Evolutionary conservation across 768 basidiomycete species (phyloP).

Genomic region (Phaffia australis): DNA sequence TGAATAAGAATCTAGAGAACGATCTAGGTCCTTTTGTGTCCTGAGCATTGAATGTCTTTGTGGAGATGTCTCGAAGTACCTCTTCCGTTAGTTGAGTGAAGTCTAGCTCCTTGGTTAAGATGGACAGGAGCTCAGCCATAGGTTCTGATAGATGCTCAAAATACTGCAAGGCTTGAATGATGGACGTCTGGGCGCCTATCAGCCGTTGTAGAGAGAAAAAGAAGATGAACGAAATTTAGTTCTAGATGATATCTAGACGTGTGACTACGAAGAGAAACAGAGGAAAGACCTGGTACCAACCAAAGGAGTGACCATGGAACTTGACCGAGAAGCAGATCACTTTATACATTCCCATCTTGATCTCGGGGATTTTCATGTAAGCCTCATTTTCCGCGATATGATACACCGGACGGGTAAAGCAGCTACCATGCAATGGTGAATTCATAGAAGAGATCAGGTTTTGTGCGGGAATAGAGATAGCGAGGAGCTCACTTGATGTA

Average conservation of each 20-base stretch:
- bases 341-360: slow-evolving; percentile 68
- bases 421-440: slow-evolving; percentile 44
- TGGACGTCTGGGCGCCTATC: slow-evolving; percentile 60
- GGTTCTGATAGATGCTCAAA: slow-evolving; percentile 88
- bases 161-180: slow-evolving; percentile 86
- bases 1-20: slow-evolving; percentile 73
- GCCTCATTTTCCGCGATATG: slow-evolving; percentile 72
- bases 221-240: neutral
- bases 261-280: neutral
- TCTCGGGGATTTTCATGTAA: slow-evolving; percentile 69
- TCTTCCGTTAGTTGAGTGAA: slow-evolving; percentile 82
- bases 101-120: slow-evolving; percentile 75
- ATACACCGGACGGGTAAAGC: slow-evolving; percentile 78
- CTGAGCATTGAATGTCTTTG: slow-evolving; percentile 61
- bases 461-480: no score
- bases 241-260: neutral
- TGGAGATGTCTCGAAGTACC: slow-evolving; percentile 70
- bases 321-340: slow-evolving; percentile 87
- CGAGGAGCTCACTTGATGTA: slow-evolving; percentile 60
- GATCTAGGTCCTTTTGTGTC: slow-evolving; percentile 79
- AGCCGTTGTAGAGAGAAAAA: neutral
- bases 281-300: slow-evolving; percentile 33
- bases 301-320: slow-evolving; percentile 69
- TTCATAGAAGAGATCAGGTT: neutral
- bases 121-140: slow-evolving; percentile 77